Conservation (phyloP, 768 basidiomycete species). For the Filobasidium floriforme region DNA sequence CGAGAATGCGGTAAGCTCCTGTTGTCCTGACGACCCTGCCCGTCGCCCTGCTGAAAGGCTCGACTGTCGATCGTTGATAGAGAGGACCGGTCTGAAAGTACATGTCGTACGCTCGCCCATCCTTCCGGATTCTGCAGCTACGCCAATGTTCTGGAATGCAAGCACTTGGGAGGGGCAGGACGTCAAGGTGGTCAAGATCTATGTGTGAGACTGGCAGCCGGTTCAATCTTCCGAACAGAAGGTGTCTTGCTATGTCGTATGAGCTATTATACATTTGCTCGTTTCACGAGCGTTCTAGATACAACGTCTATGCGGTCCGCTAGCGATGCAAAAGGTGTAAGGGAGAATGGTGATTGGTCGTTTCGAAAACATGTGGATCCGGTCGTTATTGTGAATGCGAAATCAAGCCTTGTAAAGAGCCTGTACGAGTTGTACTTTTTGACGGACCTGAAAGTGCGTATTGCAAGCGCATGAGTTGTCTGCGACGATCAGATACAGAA, state of each 20-base stretch:
- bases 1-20: slow-evolving; percentile 27
- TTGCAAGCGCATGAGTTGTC: neutral
- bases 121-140: neutral
- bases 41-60: neutral
- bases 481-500: neutral
- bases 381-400: too few relatives aligned
- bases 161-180: slow-evolving; percentile 23
- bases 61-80: neutral
- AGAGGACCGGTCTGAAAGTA: neutral
- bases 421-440: slow-evolving; percentile 31
- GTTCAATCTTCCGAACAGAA: too few relatives aligned
- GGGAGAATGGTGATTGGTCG: too few relatives aligned
- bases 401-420: slow-evolving; percentile 9
- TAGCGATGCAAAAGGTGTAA: too few relatives aligned
- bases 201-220: neutral
- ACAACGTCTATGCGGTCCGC: too few relatives aligned
- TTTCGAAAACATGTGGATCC: too few relatives aligned
- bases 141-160: slow-evolving; percentile 22
- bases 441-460: slow-evolving; percentile 27
- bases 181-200: slow-evolving; percentile 16
- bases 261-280: too few relatives aligned
- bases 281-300: too few relatives aligned
- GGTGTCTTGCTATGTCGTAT: too few relatives aligned
- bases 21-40: neutral
- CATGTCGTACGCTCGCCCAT: neutral